phyloP scores from a whole-genome alignment of 306 rosid species.

The Pyrus pyrifolia region DNA sequence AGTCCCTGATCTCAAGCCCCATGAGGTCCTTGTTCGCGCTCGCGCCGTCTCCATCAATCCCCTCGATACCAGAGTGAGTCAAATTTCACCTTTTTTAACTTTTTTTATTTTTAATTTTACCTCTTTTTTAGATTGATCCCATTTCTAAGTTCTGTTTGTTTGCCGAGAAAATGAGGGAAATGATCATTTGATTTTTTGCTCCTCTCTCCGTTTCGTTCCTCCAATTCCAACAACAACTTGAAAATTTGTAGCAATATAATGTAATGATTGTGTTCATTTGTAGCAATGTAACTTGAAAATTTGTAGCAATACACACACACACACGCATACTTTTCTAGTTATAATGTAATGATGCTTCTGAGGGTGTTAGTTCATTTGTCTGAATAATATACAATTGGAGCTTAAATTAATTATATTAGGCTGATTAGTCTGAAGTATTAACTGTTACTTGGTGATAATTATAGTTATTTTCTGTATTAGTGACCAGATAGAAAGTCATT shows the following conservation, averaged over 20 bases:
- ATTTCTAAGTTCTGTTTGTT: neutral
- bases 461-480: neutral
- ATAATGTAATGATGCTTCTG: neutral
- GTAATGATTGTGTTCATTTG: neutral
- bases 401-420: neutral
- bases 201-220: neutral
- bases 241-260: neutral
- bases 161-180: neutral
- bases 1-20: slow-evolving; percentile 59
- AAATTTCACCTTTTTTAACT: neutral
- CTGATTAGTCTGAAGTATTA: neutral
- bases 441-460: neutral
- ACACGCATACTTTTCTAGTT: neutral
- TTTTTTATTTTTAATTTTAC: neutral
- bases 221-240: neutral
- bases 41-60: slow-evolving; percentile 86
- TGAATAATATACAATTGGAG: neutral
- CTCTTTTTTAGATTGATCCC: neutral
- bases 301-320: no score
- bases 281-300: no score
- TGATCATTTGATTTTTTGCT: neutral
- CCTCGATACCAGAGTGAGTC: slow-evolving; percentile 70
- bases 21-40: slow-evolving; percentile 46
- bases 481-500: neutral
- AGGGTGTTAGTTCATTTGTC: neutral